These are phyloP conservation scores for Gentiana dahurica DNA, from an alignment of 257 asterid species.

Conservation along the genomic window DNA sequence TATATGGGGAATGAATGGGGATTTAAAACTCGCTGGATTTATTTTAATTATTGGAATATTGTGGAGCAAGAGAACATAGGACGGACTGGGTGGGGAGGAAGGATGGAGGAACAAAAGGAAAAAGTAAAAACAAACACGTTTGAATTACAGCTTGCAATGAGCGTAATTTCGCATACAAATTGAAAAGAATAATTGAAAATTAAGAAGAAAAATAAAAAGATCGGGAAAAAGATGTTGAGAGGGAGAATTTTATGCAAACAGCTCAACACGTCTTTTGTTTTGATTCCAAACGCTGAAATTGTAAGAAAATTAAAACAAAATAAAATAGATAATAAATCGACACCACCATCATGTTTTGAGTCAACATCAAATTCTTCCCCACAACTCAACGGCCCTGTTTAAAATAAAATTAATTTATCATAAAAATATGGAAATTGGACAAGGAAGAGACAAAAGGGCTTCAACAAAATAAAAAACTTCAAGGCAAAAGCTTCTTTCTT, in stretches of 20 bases:
- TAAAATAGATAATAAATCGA: constrained; percentile 5
- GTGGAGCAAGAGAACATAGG: background rate
- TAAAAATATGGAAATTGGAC: constrained; percentile 1
- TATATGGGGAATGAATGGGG: constrained; percentile 11
- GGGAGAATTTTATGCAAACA: constrained; percentile 25
- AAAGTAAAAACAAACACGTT: constrained; percentile 1
- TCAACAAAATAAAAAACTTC: constrained; percentile 2
- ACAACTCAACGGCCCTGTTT: constrained; percentile 7
- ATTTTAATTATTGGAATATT: background rate
- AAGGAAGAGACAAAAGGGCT: constrained; percentile 19
- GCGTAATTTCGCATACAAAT: background rate
- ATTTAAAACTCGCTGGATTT: constrained; percentile 6
- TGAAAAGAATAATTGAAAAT: background rate
- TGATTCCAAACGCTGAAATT: constrained; percentile 16
- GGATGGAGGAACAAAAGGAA: constrained; percentile 15
- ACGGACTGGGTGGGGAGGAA: background rate
- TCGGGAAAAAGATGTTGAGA: constrained; percentile 4
- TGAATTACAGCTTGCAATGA: constrained; percentile 22
- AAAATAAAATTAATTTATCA: constrained; percentile 3
- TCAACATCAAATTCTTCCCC: background rate
- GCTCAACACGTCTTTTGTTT: constrained; percentile 50
- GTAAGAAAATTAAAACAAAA: constrained; percentile 14
- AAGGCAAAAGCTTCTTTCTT: background rate
- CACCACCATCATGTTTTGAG: constrained; percentile 5
- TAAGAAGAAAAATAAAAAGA: constrained; percentile 2